A percentile compares a stretch with the other conserved stretches of the same genome.
phyloP scores from a whole-genome alignment of 495 filamentous ascomycete species.

The Friedmanniomyces simplex region DNA sequence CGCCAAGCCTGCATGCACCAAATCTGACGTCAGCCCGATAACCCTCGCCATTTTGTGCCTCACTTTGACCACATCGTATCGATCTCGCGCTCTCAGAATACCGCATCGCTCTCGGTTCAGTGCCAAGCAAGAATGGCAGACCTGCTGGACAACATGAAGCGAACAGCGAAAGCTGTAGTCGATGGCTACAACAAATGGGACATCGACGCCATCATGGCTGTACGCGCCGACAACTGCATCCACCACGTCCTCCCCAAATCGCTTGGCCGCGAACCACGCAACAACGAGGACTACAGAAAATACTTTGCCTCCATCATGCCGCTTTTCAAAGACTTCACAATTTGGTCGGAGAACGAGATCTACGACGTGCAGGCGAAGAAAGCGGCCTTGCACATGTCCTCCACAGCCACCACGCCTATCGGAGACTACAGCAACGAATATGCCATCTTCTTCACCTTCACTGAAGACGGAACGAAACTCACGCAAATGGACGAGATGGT shows the following conservation, averaged over 20 bases:
- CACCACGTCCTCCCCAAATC: neutral
- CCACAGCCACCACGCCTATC: slow-evolving; percentile 5
- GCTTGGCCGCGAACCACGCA: neutral
- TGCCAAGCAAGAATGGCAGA: too few species aligned
- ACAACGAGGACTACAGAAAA: neutral
- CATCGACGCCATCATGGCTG: neutral
- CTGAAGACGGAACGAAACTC: slow-evolving; percentile 14
- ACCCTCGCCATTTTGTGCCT: too few species aligned
- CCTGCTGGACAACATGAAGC: neutral
- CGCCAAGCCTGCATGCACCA: too few species aligned
- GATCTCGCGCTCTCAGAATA: too few species aligned
- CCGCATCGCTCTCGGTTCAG: too few species aligned
- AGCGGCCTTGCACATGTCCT: slow-evolving; percentile 6
- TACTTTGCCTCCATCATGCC: slow-evolving; percentile 40
- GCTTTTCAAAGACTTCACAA: slow-evolving; percentile 50
- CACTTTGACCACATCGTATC: too few species aligned
- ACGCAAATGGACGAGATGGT: slow-evolving; percentile 10
- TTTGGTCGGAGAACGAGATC: neutral
- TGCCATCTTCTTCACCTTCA: slow-evolving; percentile 7
- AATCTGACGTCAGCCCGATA: too few species aligned
- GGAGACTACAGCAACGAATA: slow-evolving; percentile 15
- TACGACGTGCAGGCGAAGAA: neutral
- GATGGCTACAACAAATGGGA: neutral
- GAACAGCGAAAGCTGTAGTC: neutral
- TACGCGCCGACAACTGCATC: neutral